Conservation (phyloP, 2,329 filamentous ascomycete genomes). For the Cytospora chrysosperma region DNA sequence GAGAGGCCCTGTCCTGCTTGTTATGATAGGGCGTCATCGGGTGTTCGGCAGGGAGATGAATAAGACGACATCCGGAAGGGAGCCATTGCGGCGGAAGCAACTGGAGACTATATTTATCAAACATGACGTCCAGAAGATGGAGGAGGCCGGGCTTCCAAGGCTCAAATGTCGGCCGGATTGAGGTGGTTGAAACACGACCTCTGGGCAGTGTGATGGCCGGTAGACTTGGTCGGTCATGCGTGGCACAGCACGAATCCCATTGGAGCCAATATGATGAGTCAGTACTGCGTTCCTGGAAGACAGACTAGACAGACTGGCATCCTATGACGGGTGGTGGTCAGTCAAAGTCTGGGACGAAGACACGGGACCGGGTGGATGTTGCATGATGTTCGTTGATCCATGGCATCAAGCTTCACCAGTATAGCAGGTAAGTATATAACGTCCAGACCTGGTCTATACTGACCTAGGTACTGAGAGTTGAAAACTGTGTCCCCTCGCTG, state of each 20-base stretch:
- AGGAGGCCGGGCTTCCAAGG: not conserved
- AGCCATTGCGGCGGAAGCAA: not conserved
- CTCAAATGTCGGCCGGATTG: not conserved
- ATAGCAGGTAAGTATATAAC: too few relatives aligned
- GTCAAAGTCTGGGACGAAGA: too few relatives aligned
- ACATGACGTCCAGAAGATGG: not conserved
- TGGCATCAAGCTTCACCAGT: not conserved
- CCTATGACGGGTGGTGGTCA: too few relatives aligned
- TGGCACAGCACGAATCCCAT: not conserved
- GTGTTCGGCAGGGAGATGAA: not conserved
- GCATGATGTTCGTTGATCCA: not conserved
- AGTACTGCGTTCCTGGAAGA: not conserved
- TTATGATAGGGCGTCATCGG: not conserved
- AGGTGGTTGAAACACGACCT: not conserved
- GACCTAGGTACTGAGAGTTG: too few relatives aligned
- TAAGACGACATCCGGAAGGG: not conserved
- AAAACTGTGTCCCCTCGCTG: too few relatives aligned
- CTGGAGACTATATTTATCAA: not conserved
- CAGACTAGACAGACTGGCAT: not conserved
- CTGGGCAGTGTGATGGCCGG: not conserved
- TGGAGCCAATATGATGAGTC: not conserved
- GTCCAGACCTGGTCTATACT: not conserved
- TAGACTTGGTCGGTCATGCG: not conserved
- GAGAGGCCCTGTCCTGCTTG: not conserved
- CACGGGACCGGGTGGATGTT: too few relatives aligned